Evolutionary conservation across 257 asterid genomes (phyloP), one percentile per base, ranked within the genome.

Genomic region (Solanum habrochaites): DNA sequence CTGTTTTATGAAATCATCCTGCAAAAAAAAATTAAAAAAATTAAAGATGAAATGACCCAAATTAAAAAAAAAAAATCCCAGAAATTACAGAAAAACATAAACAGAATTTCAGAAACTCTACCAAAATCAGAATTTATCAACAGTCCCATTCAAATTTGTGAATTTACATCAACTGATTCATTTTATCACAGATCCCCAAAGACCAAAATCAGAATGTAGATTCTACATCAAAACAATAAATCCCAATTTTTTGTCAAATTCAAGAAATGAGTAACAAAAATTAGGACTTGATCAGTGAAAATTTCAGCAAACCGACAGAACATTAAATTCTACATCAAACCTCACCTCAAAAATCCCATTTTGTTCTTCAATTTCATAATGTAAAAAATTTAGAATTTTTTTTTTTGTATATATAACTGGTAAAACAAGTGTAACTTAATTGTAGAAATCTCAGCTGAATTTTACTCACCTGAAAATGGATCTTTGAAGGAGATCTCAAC

Each of bases 401-500:
- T 16, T 49, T 49, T 52, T 16, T 52, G 49, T 43, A 27, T 16
- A 75, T 42, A 7, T n/a, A 20, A 43, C 83, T 77, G 8, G 25
- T 77, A 11, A 43, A 43, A 32, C 42, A 73, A 73, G 70, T 27
- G 42, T 85, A 47, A 72, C 64, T 20, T 42, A 18, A 71, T 71
- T 85, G n/a, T 69, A 85, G 67, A 49, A 47, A 85, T 21, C 83
- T 37, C 73, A 85, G 87, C n/a, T 74, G 31, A 86, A 86, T 71
- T 56, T 49, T 74, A 74, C 83, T 37, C 52, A 86, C 88, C 88
- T 71, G 49, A 62, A 62, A 77, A 74, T 60, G 85, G 72, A 71
- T 58, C 62, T 75, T 86, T 86, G 73, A 80, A 43, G 88, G 88
- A 86, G 88, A 86, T 86, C 88, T 86, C 78, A n/a, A n/a, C n/a